Evolutionary conservation across 805 yeast species (phyloP).

Genomic region (Ogataea thermomethanolica): DNA sequence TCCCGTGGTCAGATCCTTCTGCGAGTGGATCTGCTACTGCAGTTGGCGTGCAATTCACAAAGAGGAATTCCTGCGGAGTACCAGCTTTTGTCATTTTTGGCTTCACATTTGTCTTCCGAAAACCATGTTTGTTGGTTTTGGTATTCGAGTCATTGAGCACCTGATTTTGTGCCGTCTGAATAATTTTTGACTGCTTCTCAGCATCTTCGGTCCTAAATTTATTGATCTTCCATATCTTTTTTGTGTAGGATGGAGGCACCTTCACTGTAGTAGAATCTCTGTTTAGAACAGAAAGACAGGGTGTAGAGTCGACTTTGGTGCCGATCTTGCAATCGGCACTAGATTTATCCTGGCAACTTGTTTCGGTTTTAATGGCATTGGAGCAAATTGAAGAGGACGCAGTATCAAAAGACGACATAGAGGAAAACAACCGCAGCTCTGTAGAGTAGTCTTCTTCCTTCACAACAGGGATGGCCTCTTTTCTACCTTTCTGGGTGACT

Average conservation of each 20-base stretch:
- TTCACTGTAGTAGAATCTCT: background rate
- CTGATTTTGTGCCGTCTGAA: slow-evolving; percentile 25
- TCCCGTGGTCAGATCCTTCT: slow-evolving; percentile 14
- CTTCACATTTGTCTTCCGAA: slow-evolving; percentile 27
- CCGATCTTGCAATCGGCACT: background rate
- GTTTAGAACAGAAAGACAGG: background rate
- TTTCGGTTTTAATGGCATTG: background rate
- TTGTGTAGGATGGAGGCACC: slow-evolving; percentile 16
- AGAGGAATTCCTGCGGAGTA: slow-evolving; percentile 31
- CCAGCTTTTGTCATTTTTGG: slow-evolving; percentile 34
- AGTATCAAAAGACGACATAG: background rate
- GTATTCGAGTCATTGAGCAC: slow-evolving; percentile 17
- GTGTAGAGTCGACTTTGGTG: background rate
- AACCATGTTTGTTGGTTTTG: slow-evolving; percentile 27
- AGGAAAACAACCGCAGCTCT: background rate
- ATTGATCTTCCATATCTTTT: slow-evolving; percentile 31
- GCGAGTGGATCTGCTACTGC: slow-evolving; percentile 5
- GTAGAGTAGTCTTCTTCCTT: background rate
- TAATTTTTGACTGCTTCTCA: slow-evolving; percentile 31
- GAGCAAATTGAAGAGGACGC: background rate
- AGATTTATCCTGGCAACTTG: background rate
- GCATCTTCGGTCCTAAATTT: slow-evolving; percentile 31
- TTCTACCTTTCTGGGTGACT: slow-evolving; percentile 3
- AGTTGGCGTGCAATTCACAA: slow-evolving; percentile 32
- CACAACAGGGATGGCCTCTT: background rate